Evolutionary conservation across 2,329 filamentous ascomycete species (phyloP), one percentile per base, ranked within the genome.

Genomic region (Stagonosporopsis rhizophila): DNA sequence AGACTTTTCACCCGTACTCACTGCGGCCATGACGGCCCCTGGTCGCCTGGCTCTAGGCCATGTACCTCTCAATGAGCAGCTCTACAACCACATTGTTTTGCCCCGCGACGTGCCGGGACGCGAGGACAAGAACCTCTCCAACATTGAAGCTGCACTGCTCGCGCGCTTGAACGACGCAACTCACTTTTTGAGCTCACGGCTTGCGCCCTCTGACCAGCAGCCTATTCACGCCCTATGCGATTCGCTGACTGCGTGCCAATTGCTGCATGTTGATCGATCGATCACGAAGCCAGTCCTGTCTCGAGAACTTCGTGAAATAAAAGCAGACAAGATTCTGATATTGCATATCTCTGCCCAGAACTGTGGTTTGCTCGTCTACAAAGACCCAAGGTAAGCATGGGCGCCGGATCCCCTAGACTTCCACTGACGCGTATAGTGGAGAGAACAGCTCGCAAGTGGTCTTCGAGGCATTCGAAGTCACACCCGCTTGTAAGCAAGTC

Each of bases 391-490:
- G 78, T 80, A 67, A 66, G 73, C 40, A 19, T 35, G 12, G n/a
- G 28, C 3, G 2, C 34, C n/a, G 4, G 2, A 7, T 2, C 12
- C 12, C 28, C 7, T 14, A 17, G 14, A 7, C 12, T 30, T 11
- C 3, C 12, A 32, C 49, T 66, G 19, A 66, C 46, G 23, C 5
- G n/a, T 27, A 4, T 30, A 69, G 66, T 14, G 20, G 41, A 1
- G n/a, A 40, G 11, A 56, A 46, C 9, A 51, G 60, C 19, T 39
- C 51, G 4, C 41, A 35, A 19, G 59, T 82, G 62, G 17, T 85
- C 52, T 83, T 88, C 42, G 87, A 90, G 68, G 78, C 79, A 0
- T 89, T 89, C 52, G 87, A 90, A 66, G 78, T 82, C 0, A 87
- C 86, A 0, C 77, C 87, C 0, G 66, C 68, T 0, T 83, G 82